phyloP scores from a whole-genome alignment of 805 yeast genomes.

The Jamesozyma piceae region DNA sequence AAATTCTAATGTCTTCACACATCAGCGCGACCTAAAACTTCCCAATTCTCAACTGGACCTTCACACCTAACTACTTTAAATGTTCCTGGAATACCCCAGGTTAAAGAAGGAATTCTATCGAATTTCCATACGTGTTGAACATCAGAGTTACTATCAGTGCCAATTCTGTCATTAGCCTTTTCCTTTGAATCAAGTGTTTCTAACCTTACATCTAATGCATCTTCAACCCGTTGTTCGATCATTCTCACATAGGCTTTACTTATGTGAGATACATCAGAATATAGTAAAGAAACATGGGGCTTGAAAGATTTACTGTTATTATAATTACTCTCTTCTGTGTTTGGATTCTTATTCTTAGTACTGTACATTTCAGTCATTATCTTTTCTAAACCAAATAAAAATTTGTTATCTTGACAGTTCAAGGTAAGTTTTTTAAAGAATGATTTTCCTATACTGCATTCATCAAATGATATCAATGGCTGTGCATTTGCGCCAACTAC shows the following conservation, averaged over 20 bases:
- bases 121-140: conserved; percentile 21
- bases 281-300: conserved; percentile 67
- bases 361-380: conserved; percentile 52
- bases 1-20: no score
- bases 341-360: conserved; percentile 22
- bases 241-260: conserved; percentile 58
- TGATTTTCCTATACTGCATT: conserved; percentile 20
- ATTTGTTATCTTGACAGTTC: conserved; percentile 21
- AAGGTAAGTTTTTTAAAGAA: conserved; percentile 25
- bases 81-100: conserved; percentile 64
- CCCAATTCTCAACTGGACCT: conserved; percentile 66
- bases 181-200: conserved; percentile 5
- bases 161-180: no score
- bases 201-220: conserved; percentile 42
- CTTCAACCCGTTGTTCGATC: conserved; percentile 55
- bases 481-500: conserved; percentile 5
- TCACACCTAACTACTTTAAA: conserved; percentile 56
- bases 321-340: conserved; percentile 14
- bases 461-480: conserved; percentile 19
- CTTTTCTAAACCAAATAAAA: conserved; percentile 31
- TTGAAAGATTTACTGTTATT: conserved; percentile 40
- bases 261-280: conserved; percentile 55
- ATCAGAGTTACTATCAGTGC: conserved; percentile 7
- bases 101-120: conserved; percentile 9
- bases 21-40: conserved; percentile 42